phyloP scores from a whole-genome alignment of 495 filamentous ascomycete genomes.

The Neurospora discreta region DNA sequence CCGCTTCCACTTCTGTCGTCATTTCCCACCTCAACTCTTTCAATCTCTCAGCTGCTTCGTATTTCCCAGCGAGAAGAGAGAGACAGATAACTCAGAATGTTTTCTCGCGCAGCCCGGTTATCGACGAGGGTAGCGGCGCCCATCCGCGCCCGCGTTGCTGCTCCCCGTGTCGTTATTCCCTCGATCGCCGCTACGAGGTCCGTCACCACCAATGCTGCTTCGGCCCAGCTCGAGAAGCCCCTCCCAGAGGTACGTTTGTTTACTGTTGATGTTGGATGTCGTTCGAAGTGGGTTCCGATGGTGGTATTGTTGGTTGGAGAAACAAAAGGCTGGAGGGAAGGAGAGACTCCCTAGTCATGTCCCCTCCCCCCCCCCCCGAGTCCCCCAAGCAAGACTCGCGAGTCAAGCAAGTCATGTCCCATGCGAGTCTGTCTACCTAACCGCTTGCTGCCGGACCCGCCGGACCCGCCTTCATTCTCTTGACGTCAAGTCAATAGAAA shows the following conservation, averaged over 20 bases:
- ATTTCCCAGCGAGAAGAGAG: background rate
- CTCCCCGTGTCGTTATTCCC: slow-evolving; percentile 37
- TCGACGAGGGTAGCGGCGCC: slow-evolving; percentile 31
- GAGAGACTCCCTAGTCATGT: background rate
- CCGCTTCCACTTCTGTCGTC: background rate
- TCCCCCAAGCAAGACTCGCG: background rate
- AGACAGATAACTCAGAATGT: slow-evolving; percentile 27
- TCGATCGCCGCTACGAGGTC: slow-evolving; percentile 42
- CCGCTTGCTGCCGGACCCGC: background rate
- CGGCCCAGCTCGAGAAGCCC: slow-evolving; percentile 77
- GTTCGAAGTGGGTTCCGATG: background rate
- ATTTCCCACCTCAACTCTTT: background rate
- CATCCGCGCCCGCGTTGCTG: slow-evolving; percentile 23
- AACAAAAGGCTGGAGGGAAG: background rate
- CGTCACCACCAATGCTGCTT: slow-evolving; percentile 91
- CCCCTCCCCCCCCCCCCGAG: background rate
- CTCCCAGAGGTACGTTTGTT: slow-evolving; percentile 49
- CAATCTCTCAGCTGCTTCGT: background rate
- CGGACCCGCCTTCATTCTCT: background rate
- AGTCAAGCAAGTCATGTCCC: background rate
- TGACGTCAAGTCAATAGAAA: background rate
- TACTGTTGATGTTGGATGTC: background rate
- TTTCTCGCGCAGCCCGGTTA: slow-evolving; percentile 41
- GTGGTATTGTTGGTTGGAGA: background rate
- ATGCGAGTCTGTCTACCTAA: background rate